These are phyloP conservation scores for Bothriochloa decipiens DNA, from an alignment of 176 grass and related monocot genomes.

Conservation along the genomic window DNA sequence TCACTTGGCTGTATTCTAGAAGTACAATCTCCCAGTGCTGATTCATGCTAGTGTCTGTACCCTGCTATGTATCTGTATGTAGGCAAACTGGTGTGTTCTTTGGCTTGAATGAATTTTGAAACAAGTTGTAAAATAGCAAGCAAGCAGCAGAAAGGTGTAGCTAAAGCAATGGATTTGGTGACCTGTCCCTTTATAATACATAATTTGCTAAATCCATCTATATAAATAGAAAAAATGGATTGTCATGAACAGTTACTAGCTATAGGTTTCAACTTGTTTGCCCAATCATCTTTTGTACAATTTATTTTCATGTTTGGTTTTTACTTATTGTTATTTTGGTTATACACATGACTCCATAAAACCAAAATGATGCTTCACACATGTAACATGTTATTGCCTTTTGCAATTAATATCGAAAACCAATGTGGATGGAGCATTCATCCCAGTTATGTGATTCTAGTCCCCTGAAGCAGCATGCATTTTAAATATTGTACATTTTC, in stretches of 20 bases:
- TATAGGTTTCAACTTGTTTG: slow-evolving; percentile 27
- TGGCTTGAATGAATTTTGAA: slow-evolving; percentile 22
- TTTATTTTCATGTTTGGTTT: neutral
- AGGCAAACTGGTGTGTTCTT: slow-evolving; percentile 19
- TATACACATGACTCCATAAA: neutral
- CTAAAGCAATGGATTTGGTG: neutral
- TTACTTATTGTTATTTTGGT: slow-evolving; percentile 17
- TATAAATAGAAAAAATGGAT: neutral
- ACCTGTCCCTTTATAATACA: neutral
- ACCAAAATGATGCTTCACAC: neutral
- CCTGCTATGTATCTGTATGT: slow-evolving; percentile 14
- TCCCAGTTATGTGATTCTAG: neutral
- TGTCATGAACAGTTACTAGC: neutral
- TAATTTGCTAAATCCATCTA: slow-evolving; percentile 22
- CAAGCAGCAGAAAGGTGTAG: neutral
- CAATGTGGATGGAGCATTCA: neutral
- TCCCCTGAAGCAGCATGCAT: neutral
- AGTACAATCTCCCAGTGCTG: neutral
- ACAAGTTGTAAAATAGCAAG: neutral
- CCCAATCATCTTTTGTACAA: neutral
- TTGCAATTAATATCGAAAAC: slow-evolving; percentile 7
- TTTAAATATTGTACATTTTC: neutral
- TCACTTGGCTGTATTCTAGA: neutral
- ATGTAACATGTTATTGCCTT: neutral
- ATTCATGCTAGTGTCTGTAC: slow-evolving; percentile 12